Conservation (phyloP, 345 rosid species). For the Rhodomyrtus tomentosa region DNA sequence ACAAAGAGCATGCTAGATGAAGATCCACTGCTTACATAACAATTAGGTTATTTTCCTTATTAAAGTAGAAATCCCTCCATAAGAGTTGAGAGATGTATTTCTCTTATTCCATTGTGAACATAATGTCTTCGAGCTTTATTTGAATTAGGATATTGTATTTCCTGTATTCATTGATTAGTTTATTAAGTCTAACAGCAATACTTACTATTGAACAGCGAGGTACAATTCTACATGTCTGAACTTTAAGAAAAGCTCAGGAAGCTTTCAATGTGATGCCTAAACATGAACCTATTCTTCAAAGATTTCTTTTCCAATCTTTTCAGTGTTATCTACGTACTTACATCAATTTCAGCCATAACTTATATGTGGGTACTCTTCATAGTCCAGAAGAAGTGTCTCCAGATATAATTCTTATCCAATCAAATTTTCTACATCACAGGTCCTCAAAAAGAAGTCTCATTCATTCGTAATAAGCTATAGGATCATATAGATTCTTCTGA, state of each 20-base stretch:
- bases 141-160: not conserved
- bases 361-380: not conserved
- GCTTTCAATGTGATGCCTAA: not conserved
- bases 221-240: not conserved
- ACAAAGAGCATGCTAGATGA: not conserved
- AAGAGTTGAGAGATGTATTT: not conserved
- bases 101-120: not conserved
- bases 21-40: not conserved
- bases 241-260: not conserved
- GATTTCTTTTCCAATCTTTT: not conserved
- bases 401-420: not conserved
- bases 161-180: not conserved
- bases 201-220: not conserved
- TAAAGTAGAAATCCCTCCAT: not conserved
- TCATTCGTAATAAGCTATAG: not conserved
- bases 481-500: not conserved
- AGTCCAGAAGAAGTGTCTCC: not conserved
- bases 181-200: not conserved
- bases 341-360: not conserved
- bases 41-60: not conserved
- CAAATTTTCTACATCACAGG: not conserved
- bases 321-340: not conserved
- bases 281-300: not conserved
- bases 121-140: not conserved
- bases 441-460: not conserved